Conservation (phyloP, 78 protist genomes). For the Cavenderia fasciculata region DNA sequence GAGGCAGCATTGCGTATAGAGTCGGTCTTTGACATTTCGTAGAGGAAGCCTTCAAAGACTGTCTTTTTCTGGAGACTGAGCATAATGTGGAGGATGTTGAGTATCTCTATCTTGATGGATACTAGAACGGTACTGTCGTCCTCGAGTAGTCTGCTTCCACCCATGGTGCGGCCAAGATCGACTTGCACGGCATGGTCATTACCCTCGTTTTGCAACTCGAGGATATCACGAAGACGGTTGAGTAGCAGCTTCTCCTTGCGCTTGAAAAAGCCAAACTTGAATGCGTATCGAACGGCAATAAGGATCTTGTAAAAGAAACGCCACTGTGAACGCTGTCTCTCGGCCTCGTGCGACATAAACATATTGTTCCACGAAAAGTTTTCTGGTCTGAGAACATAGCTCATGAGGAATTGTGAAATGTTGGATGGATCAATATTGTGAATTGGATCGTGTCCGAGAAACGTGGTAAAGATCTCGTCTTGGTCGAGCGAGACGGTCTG, state of each 20-base stretch:
- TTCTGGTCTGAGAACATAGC: slow-evolving; percentile 10
- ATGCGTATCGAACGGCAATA: slow-evolving; percentile 56
- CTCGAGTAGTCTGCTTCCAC: slow-evolving; percentile 55
- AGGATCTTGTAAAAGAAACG: slow-evolving; percentile 48
- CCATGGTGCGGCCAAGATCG: slow-evolving; percentile 62
- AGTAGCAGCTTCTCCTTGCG: slow-evolving; percentile 27
- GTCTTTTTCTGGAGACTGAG: slow-evolving; percentile 51
- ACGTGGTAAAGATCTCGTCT: slow-evolving; percentile 48
- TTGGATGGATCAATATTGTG: slow-evolving; percentile 5
- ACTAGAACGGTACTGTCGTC: slow-evolving; percentile 47
- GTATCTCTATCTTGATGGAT: slow-evolving; percentile 45
- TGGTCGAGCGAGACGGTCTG: neutral
- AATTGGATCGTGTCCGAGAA: neutral
- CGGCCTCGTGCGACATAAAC: neutral
- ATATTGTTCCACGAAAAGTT: slow-evolving; percentile 4
- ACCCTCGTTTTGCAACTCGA: slow-evolving; percentile 18
- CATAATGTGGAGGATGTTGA: slow-evolving; percentile 62
- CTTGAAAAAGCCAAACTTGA: slow-evolving; percentile 70
- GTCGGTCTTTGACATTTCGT: slow-evolving; percentile 2
- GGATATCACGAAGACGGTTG: slow-evolving; percentile 12
- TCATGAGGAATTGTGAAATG: slow-evolving; percentile 27
- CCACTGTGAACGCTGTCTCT: slow-evolving; percentile 44
- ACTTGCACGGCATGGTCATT: neutral
- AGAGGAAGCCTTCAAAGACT: slow-evolving; percentile 31
- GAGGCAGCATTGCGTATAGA: neutral